phyloP scores from a whole-genome alignment of 2,329 filamentous ascomycete genomes.

The Fulvia fulva region DNA sequence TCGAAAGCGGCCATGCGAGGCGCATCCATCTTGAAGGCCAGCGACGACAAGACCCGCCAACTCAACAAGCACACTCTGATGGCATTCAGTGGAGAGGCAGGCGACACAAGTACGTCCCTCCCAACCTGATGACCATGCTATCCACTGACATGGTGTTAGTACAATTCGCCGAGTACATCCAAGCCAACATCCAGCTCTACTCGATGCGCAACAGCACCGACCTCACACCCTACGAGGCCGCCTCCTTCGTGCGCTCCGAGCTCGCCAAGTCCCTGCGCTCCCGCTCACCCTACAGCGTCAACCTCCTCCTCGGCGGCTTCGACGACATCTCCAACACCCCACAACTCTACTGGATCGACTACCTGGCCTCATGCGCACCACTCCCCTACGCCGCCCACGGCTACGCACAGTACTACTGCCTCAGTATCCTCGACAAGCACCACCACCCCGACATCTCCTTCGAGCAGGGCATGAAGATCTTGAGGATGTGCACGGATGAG shows the following conservation, averaged over 20 bases:
- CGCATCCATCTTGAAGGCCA: slow-evolving; percentile 88
- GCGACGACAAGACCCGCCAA: slow-evolving; percentile 91
- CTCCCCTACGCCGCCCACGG: slow-evolving; percentile 96
- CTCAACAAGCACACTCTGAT: slow-evolving; percentile 93
- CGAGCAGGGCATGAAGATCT: slow-evolving; percentile 84
- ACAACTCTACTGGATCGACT: slow-evolving; percentile 29
- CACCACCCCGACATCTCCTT: slow-evolving; percentile 91
- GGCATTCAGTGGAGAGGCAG: slow-evolving; percentile 92
- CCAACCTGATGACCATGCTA: neutral
- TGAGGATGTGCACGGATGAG: slow-evolving; percentile 94
- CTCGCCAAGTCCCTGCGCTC: slow-evolving; percentile 87
- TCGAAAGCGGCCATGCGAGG: slow-evolving; percentile 98
- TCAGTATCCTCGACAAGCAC: slow-evolving; percentile 97
- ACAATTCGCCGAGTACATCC: slow-evolving; percentile 98
- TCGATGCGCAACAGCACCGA: slow-evolving; percentile 96
- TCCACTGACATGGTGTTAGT: slow-evolving; percentile 52
- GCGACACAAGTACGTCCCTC: slow-evolving; percentile 70
- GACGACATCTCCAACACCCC: slow-evolving; percentile 72
- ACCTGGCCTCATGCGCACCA: slow-evolving; percentile 40
- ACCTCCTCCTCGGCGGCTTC: slow-evolving; percentile 88
- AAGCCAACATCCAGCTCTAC: slow-evolving; percentile 97
- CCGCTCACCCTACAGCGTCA: slow-evolving; percentile 92
- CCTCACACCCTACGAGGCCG: slow-evolving; percentile 81
- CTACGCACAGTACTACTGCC: slow-evolving; percentile 99
- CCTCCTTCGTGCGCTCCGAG: slow-evolving; percentile 90